Evolutionary conservation across 2,329 filamentous ascomycete genomes (phyloP).

Genomic region (Reticulascus tulasneorum): DNA sequence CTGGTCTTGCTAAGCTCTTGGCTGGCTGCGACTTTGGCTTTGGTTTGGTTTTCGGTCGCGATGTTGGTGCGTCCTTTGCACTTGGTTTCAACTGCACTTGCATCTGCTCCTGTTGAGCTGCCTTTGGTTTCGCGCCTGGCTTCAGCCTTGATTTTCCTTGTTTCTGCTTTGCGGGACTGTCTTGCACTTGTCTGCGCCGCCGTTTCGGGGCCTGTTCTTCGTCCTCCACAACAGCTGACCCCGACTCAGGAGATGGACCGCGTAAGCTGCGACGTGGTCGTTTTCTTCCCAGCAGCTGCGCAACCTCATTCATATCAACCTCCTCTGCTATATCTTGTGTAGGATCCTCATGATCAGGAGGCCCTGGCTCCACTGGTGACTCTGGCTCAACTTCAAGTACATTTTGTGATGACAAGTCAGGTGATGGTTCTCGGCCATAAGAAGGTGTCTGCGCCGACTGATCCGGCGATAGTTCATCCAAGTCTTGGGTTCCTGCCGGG

Average conservation of each 20-base stretch:
- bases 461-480: conserved; percentile 31
- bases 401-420: conserved; percentile 10
- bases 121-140: conserved; percentile 12
- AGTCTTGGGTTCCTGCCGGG: conserved; percentile 15
- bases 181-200: conserved; percentile 28
- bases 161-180: conserved; percentile 39
- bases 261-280: conserved; percentile 33
- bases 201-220: conserved; percentile 27
- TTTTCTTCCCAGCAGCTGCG: conserved; percentile 37
- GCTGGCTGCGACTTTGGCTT: conserved; percentile 16
- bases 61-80: conserved; percentile 17
- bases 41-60: conserved; percentile 13
- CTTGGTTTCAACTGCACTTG: no score
- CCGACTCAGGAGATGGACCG: conserved; percentile 38
- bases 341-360: conserved; percentile 7
- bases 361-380: not conserved
- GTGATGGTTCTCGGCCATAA: conserved; percentile 3
- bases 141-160: conserved; percentile 20
- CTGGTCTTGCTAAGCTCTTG: conserved; percentile 12
- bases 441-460: not conserved
- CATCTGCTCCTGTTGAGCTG: conserved; percentile 16
- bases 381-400: not conserved
- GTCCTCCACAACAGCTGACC: conserved; percentile 28
- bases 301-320: conserved; percentile 38
- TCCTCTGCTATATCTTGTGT: conserved; percentile 35